Base-by-base conservation (phyloP, 352 stramenopile genomes). In the Peronosclerospora sorghi region DNA sequence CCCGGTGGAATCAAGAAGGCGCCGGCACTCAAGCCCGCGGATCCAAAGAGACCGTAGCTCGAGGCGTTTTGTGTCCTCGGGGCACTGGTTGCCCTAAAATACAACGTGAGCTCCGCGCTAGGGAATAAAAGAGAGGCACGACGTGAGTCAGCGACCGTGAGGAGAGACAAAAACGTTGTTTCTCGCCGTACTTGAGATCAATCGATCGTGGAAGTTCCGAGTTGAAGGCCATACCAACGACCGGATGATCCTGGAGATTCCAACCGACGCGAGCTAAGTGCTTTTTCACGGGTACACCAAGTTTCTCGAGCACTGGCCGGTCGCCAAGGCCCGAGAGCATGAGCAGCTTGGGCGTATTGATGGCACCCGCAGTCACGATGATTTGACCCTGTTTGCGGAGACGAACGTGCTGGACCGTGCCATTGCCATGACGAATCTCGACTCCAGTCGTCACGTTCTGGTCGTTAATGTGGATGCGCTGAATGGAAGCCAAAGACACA, bases 191-290 rank as follows among this genome's bases (percentile, higher is more conserved):
- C 65, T 65, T 54, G 35, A 81, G 46, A 48, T 82, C 54, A 26
- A 78, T 51, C 6, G 48, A 37, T 23, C 55, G 47, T 30, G 57
- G 32, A 2, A 20, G 21, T 1, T 62, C 38, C 18, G 59, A 68
- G 45, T 74, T 45, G 46, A 86, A 93, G n/a, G 64, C 65, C 41
- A 96, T 60, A 4, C 65, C 79, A 5, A 95, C 50, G 20, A 83
- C 83, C 4, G 80, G 83, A 36, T 95, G 85, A 43, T 96, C 85
- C 43, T 95, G 83, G 12, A 96, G 51, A 43, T 95, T 95, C 65
- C 80, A 84, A 3, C 86, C 86, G 1, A 96, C 81, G 10, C 66
- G 71, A 15, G 78, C 45, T 8, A 90, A 52, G 35, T 86, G 61
- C 9, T 86, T n/a, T n/a, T n/a, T n/a, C n/a, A n/a, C n/a, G n/a